Base-by-base conservation (phyloP, 345 rosid genomes). In the Eucalyptus sp. region DNA sequence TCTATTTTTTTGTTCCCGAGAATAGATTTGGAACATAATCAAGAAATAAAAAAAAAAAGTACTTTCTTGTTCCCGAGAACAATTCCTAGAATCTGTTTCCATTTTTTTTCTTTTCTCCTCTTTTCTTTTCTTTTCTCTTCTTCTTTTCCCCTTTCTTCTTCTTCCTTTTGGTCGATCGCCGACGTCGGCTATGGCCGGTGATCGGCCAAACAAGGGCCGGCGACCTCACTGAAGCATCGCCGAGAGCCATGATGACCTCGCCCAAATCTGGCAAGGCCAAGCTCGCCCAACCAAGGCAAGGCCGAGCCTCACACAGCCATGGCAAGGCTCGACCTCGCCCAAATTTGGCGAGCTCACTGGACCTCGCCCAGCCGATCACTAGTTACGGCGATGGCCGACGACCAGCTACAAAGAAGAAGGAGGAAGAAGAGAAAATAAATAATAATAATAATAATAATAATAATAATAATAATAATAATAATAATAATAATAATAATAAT, bases 371-470 rank as follows among this genome's bases (percentile, higher is more conserved):
- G 4, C 9, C 9, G 0, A 0, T 18, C 2, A 9, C 10, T 0
- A 4, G 4, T 22, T 2, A 52, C 0, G 7, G 1, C 0, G 10
- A 0, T 17, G 56, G 56, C 2, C 9, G 0, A 0, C 24, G 0
- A 52, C 24, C 4, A 0, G 4, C 24, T 52, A 52, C 4, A 52
- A 52, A 49, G 15, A 44, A 44, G 46, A 12, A 52, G 4, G 56
- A 52, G 56, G 56, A 7, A 52, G 13, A 25, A 56, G 27, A 56
- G 29, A 56, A 56, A 22, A 20, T 3, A 20, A 54, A 54, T 33
- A 52, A 50, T 10, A 50, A 18, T 33, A 9, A 52, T 18, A 52
- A 20, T 10, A 9, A 24, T 56, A 56, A 22, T 24, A 2, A 56
- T 33, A 52, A 50, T 10, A 50, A 18, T 33, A 9, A 52, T 18